Evolutionary conservation across 2,329 filamentous ascomycete species (phyloP), one percentile per base, ranked within the genome.

Genomic region (Albophoma yamanashiensis): DNA sequence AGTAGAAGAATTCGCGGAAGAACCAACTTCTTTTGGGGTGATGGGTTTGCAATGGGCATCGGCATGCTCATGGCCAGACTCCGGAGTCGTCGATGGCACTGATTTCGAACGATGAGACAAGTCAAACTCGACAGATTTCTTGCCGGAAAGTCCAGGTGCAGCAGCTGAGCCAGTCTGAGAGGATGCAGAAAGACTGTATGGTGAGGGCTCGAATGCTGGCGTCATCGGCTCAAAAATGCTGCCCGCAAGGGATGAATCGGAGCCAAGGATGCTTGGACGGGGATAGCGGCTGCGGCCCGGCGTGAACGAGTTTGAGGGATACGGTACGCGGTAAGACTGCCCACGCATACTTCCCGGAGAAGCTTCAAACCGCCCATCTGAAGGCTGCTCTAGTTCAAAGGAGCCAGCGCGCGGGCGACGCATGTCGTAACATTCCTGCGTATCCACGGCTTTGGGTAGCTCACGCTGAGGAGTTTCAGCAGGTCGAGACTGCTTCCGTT

Each of bases 401-500:
- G 59, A 62, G 52, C 59, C 57, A 25, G 52, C 57, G 14, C 61
- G 59, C 9, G 38, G 43, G 17, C 60, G 55, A 27, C 22, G 40
- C 4, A 20, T 12, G n/a, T n/a, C 4, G 22, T 9, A 31, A n/a
- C 36, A 36, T 11, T 31, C 20, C 22, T 58, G 15, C 22, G 38
- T 6, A 31, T 40, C 52, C 14, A 17, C 22, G 39, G 31, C 36
- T 15, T 38, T 14, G 42, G 38, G 57, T 15, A 27, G 38, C 38
- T 20, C 31, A 56, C 64, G 63, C 20, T 64, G 64, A 31, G 65
- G 64, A 34, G 62, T 64, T 25, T 67, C 62, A 31, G 64, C 58
- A 15, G 62, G 59, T 42, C 66, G 66, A 15, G 68, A 64, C 39
- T 68, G 65, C 65, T 76, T 77, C 14, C 73, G 72, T 58, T 76